Conservation (phyloP, 2,329 filamentous ascomycete species). For the Cladophialophora immunda region DNA sequence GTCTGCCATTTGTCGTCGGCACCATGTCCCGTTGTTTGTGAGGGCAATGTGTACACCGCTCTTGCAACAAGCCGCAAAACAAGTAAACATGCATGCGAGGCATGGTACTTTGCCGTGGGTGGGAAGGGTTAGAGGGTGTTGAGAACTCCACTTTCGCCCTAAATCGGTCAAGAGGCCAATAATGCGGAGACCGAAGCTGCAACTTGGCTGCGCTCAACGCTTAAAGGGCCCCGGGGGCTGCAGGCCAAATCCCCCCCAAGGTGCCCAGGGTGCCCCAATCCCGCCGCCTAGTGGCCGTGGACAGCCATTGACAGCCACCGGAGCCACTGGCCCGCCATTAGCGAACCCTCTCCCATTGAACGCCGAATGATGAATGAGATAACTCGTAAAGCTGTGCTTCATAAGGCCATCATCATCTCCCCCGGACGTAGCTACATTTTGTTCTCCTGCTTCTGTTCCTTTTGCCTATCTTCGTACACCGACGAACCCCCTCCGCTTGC, state of each 20-base stretch:
- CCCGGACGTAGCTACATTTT: conserved; percentile 3
- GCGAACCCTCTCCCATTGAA: conserved; percentile 17
- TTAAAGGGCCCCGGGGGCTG: not conserved
- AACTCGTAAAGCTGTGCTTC: conserved; percentile 8
- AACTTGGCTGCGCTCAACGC: conserved; percentile 11
- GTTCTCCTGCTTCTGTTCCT: not conserved
- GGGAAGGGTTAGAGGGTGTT: conserved; percentile 19
- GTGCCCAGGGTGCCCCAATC: not conserved
- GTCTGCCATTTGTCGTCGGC: not conserved
- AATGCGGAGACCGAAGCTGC: conserved; percentile 24
- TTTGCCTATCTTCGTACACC: conserved; percentile 12
- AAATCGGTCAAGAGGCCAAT: conserved; percentile 2
- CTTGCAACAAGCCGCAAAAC: not conserved
- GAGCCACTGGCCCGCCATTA: conserved; percentile 17
- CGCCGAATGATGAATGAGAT: conserved; percentile 22
- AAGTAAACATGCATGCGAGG: conserved; percentile 1
- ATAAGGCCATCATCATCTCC: conserved; percentile 14
- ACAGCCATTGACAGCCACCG: conserved; percentile 1
- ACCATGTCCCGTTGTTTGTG: not conserved
- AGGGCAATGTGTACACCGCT: conserved; percentile 8
- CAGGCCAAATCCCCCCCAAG: conserved; percentile 3
- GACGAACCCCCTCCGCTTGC: not conserved
- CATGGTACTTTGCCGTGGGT: conserved; percentile 17
- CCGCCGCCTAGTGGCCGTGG: conserved; percentile 1
- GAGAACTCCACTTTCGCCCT: conserved; percentile 13